Conservation (phyloP, 192 early-diverging fungal species). For the Coemansia sp. region DNA sequence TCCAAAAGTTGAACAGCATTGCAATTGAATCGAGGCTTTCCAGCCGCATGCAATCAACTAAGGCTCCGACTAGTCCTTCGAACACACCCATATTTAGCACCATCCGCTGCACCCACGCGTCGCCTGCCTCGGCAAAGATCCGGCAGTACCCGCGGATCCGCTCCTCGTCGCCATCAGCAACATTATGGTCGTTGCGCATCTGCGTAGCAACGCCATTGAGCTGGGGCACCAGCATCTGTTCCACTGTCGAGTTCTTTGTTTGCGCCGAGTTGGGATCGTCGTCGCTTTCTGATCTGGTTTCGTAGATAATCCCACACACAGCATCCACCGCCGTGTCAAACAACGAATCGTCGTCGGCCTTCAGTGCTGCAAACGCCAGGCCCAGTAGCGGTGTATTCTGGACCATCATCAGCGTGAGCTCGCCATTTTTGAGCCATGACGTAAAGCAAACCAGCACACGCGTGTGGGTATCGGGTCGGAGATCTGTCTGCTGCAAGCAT, state of each 20-base stretch:
- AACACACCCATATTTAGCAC: constrained; percentile 68
- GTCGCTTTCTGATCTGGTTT: constrained; percentile 56
- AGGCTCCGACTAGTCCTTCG: constrained; percentile 71
- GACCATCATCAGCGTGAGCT: constrained; percentile 66
- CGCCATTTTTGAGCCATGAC: constrained; percentile 82
- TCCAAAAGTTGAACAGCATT: constrained; percentile 95
- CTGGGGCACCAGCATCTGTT: constrained; percentile 61
- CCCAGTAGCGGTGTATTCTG: constrained; percentile 64
- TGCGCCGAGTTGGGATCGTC: constrained; percentile 54
- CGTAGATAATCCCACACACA: constrained; percentile 75
- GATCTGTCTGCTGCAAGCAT: constrained; percentile 63
- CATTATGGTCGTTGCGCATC: constrained; percentile 46
- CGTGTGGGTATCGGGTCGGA: constrained; percentile 61
- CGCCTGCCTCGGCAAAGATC: constrained; percentile 89
- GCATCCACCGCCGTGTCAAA: constrained; percentile 87
- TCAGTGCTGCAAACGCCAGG: constrained; percentile 72
- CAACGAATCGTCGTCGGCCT: constrained; percentile 58
- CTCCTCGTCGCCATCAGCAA: constrained; percentile 75
- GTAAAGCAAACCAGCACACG: constrained; percentile 71
- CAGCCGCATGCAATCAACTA: constrained; percentile 78
- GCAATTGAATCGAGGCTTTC: constrained; percentile 81
- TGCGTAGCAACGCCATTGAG: constrained; percentile 38
- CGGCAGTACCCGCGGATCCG: constrained; percentile 77
- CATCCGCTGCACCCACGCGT: constrained; percentile 78
- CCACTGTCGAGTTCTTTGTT: constrained; percentile 60